These are phyloP conservation scores for Diaporthe vaccinii DNA, from an alignment of 2,329 filamentous ascomycete species.

Conservation along the genomic window DNA sequence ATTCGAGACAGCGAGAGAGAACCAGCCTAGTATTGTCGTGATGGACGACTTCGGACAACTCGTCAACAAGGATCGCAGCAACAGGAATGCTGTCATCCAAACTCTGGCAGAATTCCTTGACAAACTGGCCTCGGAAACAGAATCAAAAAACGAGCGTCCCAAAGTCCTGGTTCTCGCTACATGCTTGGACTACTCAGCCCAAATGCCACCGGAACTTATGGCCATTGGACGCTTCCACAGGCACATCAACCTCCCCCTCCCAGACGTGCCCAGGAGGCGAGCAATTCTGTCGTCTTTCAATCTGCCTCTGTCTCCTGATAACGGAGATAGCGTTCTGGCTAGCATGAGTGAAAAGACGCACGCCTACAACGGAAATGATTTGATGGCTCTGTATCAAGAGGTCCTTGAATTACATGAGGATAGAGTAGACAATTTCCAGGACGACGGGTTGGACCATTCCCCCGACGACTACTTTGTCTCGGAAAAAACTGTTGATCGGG, in stretches of 20 bases:
- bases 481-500: slow-evolving; percentile 71
- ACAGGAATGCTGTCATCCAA: slow-evolving; percentile 64
- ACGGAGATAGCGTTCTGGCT: slow-evolving; percentile 66
- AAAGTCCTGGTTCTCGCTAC: slow-evolving; percentile 81
- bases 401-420: slow-evolving; percentile 52
- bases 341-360: slow-evolving; percentile 82
- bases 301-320: slow-evolving; percentile 60
- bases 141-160: slow-evolving; percentile 55
- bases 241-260: slow-evolving; percentile 82
- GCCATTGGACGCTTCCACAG: slow-evolving; percentile 73
- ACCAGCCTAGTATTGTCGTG: slow-evolving; percentile 82
- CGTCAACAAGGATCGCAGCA: slow-evolving; percentile 70
- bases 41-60: slow-evolving; percentile 84
- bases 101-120: slow-evolving; percentile 69
- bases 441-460: not conserved
- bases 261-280: slow-evolving; percentile 77
- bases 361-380: slow-evolving; percentile 86
- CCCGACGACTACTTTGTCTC: slow-evolving; percentile 48
- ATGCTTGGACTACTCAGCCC: slow-evolving; percentile 77
- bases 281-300: slow-evolving; percentile 78
- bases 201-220: slow-evolving; percentile 79
- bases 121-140: slow-evolving; percentile 55
- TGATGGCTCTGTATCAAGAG: slow-evolving; percentile 73
- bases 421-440: slow-evolving; percentile 1
- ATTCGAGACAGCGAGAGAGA: slow-evolving; percentile 77